Evolutionary conservation across 129 eudicot genomes (phyloP).

Genomic region (Daucus carota): DH1_v3.0 NC_030381.2:25422501-25423000

Average conservation of each 20-base stretch:
- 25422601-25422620: constrained; percentile 24
- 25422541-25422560: too few relatives aligned
- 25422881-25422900: neutral
- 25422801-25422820: neutral
- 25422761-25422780: neutral
- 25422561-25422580: neutral
- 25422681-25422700: too few relatives aligned
- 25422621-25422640: constrained; percentile 43
- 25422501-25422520: too few relatives aligned
- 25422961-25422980: constrained; percentile 80
- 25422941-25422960: constrained; percentile 60
- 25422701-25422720: too few relatives aligned
- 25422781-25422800: neutral
- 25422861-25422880: neutral
- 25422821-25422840: too few relatives aligned
- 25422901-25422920: neutral
- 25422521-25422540: too few relatives aligned
- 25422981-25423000: constrained; percentile 65
- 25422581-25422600: constrained; percentile 6
- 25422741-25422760: neutral
- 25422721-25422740: neutral
- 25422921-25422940: constrained; percentile 58
- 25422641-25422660: constrained; percentile 47
- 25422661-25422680: too few relatives aligned
- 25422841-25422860: neutral